These are phyloP conservation scores for Butyriboletus appendiculatus DNA, from an alignment of 1,284 basidiomycete genomes.

Conservation along the genomic window DNA sequence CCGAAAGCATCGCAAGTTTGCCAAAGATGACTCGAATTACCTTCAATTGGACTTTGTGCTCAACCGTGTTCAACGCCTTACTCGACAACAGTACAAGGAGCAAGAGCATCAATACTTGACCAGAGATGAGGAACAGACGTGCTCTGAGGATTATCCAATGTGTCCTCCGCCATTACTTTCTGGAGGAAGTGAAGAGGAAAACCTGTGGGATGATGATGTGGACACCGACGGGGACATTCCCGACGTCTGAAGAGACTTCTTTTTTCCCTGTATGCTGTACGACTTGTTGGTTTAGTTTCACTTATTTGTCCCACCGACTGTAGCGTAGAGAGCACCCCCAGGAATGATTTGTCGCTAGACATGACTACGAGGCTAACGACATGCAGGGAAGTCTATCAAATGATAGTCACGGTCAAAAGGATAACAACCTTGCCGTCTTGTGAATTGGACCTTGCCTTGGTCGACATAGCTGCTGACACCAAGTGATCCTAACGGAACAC, in stretches of 20 bases:
- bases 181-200: slow-evolving; percentile 21
- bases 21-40: slow-evolving; percentile 81
- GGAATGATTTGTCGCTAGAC: not conserved
- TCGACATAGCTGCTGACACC: slow-evolving; percentile 5
- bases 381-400: slow-evolving; percentile 11
- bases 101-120: slow-evolving; percentile 20
- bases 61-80: slow-evolving; percentile 68
- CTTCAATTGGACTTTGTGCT: slow-evolving; percentile 81
- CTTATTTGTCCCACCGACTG: slow-evolving; percentile 17
- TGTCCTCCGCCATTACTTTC: slow-evolving; percentile 22
- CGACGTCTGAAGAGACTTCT: slow-evolving; percentile 20
- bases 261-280: slow-evolving; percentile 20
- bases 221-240: slow-evolving; percentile 24
- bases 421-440: slow-evolving; percentile 42
- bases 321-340: slow-evolving; percentile 14
- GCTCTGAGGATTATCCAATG: slow-evolving; percentile 32
- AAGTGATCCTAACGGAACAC: slow-evolving; percentile 7
- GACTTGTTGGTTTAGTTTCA: slow-evolving; percentile 25
- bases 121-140: slow-evolving; percentile 13
- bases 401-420: slow-evolving; percentile 41
- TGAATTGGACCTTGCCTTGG: no score
- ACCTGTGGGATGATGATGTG: slow-evolving; percentile 22
- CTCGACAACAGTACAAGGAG: slow-evolving; percentile 45
- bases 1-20: slow-evolving; percentile 86
- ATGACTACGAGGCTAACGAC: not conserved